A percentile compares a stretch with the other conserved stretches of the same genome.
phyloP scores from a whole-genome alignment of 371 early-diverging fungal species.

The Actinomortierella wolfii region DNA sequence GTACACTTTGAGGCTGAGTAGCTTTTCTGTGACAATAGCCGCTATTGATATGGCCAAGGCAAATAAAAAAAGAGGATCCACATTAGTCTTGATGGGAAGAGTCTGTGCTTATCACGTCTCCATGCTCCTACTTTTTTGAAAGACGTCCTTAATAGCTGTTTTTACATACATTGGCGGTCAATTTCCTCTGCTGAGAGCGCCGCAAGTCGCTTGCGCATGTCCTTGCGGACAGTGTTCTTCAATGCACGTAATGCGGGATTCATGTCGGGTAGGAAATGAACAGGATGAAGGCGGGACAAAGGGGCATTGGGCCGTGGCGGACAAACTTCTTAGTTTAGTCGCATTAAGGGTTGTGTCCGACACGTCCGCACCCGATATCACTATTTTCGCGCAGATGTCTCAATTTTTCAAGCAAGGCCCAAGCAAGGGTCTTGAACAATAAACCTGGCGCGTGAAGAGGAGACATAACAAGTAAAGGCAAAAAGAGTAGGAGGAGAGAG shows the following conservation, averaged over 20 bases:
- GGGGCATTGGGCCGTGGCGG: neutral
- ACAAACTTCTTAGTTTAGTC: neutral
- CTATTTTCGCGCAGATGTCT: too few species aligned
- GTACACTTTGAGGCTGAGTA: conserved; percentile 53
- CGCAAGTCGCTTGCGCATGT: conserved; percentile 50
- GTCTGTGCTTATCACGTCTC: too few species aligned
- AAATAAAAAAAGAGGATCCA: conserved; percentile 15
- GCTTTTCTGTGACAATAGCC: conserved; percentile 51
- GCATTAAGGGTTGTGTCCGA: too few species aligned
- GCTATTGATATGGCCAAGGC: conserved; percentile 47
- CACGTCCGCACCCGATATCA: too few species aligned
- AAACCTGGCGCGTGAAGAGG: too few species aligned
- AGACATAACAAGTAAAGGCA: too few species aligned
- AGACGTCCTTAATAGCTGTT: neutral
- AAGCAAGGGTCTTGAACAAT: too few species aligned
- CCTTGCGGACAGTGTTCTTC: conserved; percentile 57
- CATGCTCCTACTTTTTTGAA: neutral
- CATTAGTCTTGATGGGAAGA: too few species aligned
- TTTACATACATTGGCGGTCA: conserved; percentile 49
- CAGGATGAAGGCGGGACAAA: neutral
- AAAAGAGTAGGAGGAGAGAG: too few species aligned
- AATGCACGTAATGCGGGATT: conserved; percentile 40
- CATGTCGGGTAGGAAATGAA: conserved; percentile 8
- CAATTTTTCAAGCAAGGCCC: too few species aligned
- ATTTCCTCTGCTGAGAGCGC: conserved; percentile 43